A percentile compares a stretch with the other conserved stretches of the same genome.
Evolutionary conservation across 1,139 yeast species (phyloP).

Genomic region (Arxiozyma bovina): DNA sequence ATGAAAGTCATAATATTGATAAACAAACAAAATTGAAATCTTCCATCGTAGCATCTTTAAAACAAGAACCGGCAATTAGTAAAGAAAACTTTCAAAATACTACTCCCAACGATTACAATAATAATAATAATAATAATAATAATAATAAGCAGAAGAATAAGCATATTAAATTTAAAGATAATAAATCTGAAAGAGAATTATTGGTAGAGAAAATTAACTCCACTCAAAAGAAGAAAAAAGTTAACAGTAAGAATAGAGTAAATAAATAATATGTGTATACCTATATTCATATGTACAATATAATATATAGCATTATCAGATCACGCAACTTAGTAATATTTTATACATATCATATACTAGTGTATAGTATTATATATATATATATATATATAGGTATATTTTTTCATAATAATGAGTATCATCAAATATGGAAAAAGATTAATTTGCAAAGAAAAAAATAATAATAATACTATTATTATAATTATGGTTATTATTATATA

Average conservation of each 20-base stretch:
- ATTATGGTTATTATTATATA: neutral
- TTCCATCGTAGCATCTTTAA: slow-evolving; percentile 4
- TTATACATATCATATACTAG: neutral
- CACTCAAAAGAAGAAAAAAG: neutral
- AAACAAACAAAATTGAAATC: slow-evolving; percentile 16
- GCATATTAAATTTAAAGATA: slow-evolving; percentile 47
- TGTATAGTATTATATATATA: neutral
- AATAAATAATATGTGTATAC: neutral
- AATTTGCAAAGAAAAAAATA: neutral
- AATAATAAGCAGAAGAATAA: slow-evolving; percentile 44
- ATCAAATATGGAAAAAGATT: neutral
- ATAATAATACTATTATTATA: neutral
- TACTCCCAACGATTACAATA: slow-evolving; percentile 48
- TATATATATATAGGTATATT: neutral
- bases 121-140: slow-evolving; percentile 46
- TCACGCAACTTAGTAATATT: neutral
- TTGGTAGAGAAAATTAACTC: neutral
- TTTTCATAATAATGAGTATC: neutral
- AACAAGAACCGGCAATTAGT: slow-evolving; percentile 39
- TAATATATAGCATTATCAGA: neutral
- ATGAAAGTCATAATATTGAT: slow-evolving; percentile 10
- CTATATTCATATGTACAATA: neutral
- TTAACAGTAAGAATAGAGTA: neutral
- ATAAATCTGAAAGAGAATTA: slow-evolving; percentile 14
- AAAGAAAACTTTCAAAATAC: slow-evolving; percentile 41